A percentile compares a stretch with the other conserved stretches of the same genome.
These are phyloP conservation scores for Cercophora samala DNA, from an alignment of 495 filamentous ascomycete genomes.

Conservation along the genomic window DNA sequence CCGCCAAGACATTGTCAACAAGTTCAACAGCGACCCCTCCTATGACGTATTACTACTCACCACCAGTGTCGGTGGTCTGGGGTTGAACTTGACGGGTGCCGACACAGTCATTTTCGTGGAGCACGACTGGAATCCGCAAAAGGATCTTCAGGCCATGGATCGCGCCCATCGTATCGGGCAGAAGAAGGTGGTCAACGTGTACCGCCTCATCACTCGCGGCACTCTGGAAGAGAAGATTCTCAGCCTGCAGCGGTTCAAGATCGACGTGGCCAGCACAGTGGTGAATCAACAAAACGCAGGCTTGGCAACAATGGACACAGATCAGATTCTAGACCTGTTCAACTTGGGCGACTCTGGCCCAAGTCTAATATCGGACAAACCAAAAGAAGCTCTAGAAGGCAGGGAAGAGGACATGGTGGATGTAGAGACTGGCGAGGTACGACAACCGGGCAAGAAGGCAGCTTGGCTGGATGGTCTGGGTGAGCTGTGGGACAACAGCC, in stretches of 20 bases:
- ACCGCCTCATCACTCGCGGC: constrained; percentile 89
- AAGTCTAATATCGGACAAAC: constrained; percentile 57
- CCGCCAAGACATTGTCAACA: constrained; percentile 95
- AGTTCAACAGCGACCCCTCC: constrained; percentile 94
- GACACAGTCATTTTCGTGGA: constrained; percentile 99
- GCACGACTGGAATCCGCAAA: constrained; percentile 99
- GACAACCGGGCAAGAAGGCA: constrained; percentile 94
- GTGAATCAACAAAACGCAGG: constrained; percentile 99
- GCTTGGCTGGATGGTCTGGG: constrained; percentile 87
- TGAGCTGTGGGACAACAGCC: constrained; percentile 92
- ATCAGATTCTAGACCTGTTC: constrained; percentile 95
- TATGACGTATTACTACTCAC: constrained; percentile 92
- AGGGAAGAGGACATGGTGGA: constrained; percentile 93
- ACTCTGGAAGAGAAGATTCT: constrained; percentile 99
- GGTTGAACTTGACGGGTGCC: constrained; percentile 91
- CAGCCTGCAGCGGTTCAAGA: constrained; percentile 98
- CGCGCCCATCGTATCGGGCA: constrained; percentile 97
- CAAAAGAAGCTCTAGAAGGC: constrained; percentile 49
- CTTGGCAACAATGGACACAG: constrained; percentile 90
- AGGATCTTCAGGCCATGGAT: constrained; percentile 98
- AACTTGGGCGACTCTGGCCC: constrained; percentile 78
- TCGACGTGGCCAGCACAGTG: constrained; percentile 95
- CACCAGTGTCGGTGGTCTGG: constrained; percentile 90
- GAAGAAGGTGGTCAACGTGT: constrained; percentile 99
- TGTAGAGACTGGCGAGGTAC: constrained; percentile 81